Evolutionary conservation across 495 filamentous ascomycete genomes (phyloP).

Genomic region (Astrothelium macrocarpum): DNA sequence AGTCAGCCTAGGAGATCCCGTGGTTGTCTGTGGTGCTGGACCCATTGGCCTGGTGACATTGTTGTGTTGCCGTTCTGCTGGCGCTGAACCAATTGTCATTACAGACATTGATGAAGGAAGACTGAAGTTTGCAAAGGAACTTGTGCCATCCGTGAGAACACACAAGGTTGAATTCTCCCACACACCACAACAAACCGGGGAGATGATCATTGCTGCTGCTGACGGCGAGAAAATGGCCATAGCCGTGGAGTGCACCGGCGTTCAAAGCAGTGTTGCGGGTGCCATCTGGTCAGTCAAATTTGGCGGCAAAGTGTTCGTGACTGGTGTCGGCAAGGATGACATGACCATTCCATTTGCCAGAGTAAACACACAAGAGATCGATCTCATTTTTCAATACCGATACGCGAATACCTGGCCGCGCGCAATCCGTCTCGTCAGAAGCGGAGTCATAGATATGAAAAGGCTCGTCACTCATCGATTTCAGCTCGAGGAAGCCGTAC

Average conservation of each 20-base stretch:
- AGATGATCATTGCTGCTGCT: slow-evolving; percentile 53
- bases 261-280: slow-evolving; percentile 75
- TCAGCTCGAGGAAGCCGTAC: slow-evolving; percentile 70
- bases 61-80: slow-evolving; percentile 71
- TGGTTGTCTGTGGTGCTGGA: slow-evolving; percentile 79
- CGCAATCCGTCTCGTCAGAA: slow-evolving; percentile 78
- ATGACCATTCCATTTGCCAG: slow-evolving; percentile 92
- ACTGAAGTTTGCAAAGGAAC: slow-evolving; percentile 67
- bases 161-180: slow-evolving; percentile 61
- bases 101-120: slow-evolving; percentile 86
- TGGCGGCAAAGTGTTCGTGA: slow-evolving; percentile 87
- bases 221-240: slow-evolving; percentile 66
- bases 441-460: slow-evolving; percentile 67
- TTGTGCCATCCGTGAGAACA: slow-evolving; percentile 63
- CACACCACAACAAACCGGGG: slow-evolving; percentile 60
- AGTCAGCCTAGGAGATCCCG: slow-evolving; percentile 70
- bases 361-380: slow-evolving; percentile 79
- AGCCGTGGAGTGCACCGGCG: slow-evolving; percentile 82
- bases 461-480: slow-evolving; percentile 84
- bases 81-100: slow-evolving; percentile 77
- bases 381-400: slow-evolving; percentile 90
- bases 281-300: slow-evolving; percentile 86
- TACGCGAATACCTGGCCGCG: slow-evolving; percentile 93
- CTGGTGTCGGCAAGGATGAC: slow-evolving; percentile 88
- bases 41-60: slow-evolving; percentile 83